Evolutionary conservation across 1,139 yeast genomes (phyloP).

Genomic region (Debaryomycetaceae sp.): DNA sequence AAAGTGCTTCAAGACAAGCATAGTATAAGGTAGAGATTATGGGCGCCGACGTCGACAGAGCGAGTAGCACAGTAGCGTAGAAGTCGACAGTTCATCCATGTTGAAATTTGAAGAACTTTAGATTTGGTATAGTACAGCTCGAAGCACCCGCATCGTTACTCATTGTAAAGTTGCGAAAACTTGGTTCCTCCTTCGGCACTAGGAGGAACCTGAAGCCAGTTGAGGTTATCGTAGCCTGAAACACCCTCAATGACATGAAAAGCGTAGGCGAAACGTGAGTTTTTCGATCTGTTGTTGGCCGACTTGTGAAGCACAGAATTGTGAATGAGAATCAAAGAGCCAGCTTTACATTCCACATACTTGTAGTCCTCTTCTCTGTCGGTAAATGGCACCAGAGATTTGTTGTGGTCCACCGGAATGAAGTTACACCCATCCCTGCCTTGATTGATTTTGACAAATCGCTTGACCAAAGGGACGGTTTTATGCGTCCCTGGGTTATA

Average conservation of each 20-base stretch:
- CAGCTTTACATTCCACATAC: slow-evolving; percentile 64
- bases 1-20: no score
- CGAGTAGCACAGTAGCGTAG: no score
- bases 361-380: slow-evolving; percentile 38
- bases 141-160: neutral
- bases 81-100: no score
- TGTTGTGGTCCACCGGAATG: slow-evolving; percentile 24
- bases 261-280: slow-evolving; percentile 72
- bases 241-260: slow-evolving; percentile 75
- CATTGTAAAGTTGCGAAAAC: slow-evolving; percentile 47
- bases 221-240: slow-evolving; percentile 53
- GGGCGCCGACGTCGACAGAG: no score
- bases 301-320: slow-evolving; percentile 72
- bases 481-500: slow-evolving; percentile 76
- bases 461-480: slow-evolving; percentile 51
- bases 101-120: no score
- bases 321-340: slow-evolving; percentile 65
- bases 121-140: no score
- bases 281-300: slow-evolving; percentile 51
- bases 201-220: slow-evolving; percentile 80
- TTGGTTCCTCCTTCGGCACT: slow-evolving; percentile 53
- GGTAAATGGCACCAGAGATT: slow-evolving; percentile 13
- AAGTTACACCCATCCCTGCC: slow-evolving; percentile 53
- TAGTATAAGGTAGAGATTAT: no score
- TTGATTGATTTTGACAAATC: slow-evolving; percentile 57